phyloP scores from a whole-genome alignment of 2,329 filamentous ascomycete species.

The Fusarium sp. region DNA sequence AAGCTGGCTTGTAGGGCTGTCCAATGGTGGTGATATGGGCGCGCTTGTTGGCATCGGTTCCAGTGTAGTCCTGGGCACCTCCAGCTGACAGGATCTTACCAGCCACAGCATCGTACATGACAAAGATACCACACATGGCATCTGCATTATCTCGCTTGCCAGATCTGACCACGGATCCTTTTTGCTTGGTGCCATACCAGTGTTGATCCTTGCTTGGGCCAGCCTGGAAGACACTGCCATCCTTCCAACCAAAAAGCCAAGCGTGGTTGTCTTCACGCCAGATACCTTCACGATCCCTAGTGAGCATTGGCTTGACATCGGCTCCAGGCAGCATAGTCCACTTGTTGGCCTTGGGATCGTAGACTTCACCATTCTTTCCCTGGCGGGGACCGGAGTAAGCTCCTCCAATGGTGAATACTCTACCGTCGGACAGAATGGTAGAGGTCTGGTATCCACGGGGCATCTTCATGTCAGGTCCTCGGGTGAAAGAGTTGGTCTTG shows the following conservation, averaged over 20 bases:
- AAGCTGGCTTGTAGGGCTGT: slow-evolving; percentile 22
- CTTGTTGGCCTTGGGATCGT: slow-evolving; percentile 54
- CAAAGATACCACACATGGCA: slow-evolving; percentile 64
- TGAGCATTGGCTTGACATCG: slow-evolving; percentile 61
- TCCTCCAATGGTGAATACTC: slow-evolving; percentile 69
- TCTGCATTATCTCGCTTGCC: slow-evolving; percentile 50
- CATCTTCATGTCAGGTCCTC: slow-evolving; percentile 56
- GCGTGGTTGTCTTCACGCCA: slow-evolving; percentile 55
- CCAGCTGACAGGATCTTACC: slow-evolving; percentile 65
- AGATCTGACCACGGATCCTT: slow-evolving; percentile 46
- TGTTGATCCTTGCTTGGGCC: slow-evolving; percentile 66
- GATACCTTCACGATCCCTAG: slow-evolving; percentile 59
- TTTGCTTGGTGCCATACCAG: slow-evolving; percentile 63
- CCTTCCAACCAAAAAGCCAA: slow-evolving; percentile 56
- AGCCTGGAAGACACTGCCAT: slow-evolving; percentile 63
- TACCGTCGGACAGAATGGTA: slow-evolving; percentile 61
- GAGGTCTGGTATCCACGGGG: slow-evolving; percentile 65
- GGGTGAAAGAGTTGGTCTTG: slow-evolving; percentile 51
- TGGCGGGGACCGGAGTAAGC: slow-evolving; percentile 60
- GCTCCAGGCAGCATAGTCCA: slow-evolving; percentile 60
- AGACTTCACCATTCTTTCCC: slow-evolving; percentile 68
- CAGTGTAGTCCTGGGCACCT: slow-evolving; percentile 57
- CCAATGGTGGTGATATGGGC: slow-evolving; percentile 62
- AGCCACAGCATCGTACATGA: slow-evolving; percentile 67
- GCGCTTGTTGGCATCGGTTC: slow-evolving; percentile 52